Conservation (phyloP, 768 basidiomycete genomes). For the Podaxis rugospora region DNA sequence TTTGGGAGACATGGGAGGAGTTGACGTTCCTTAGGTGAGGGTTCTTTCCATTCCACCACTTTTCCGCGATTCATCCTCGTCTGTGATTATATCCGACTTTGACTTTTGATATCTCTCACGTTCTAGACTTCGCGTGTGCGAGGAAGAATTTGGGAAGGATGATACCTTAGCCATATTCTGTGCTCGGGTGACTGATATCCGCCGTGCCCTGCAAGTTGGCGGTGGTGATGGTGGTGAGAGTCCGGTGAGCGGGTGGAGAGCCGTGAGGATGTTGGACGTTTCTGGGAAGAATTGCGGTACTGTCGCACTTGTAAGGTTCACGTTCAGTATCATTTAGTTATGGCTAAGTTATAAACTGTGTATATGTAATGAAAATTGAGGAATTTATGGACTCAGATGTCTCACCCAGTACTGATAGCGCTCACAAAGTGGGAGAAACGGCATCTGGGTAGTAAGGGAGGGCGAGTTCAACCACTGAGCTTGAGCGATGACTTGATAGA, state of each 20-base stretch:
- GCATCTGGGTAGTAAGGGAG: no score
- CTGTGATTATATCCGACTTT: neutral
- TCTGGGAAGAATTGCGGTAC: conserved; percentile 46
- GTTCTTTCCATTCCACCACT: neutral
- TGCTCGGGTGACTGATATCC: conserved; percentile 34
- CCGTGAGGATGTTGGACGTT: conserved; percentile 46
- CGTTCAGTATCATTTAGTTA: conserved; percentile 15
- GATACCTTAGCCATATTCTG: conserved; percentile 49
- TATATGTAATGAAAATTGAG: no score
- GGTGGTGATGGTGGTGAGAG: neutral
- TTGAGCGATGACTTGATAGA: no score
- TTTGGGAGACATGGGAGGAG: conserved; percentile 39
- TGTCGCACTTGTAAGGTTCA: conserved; percentile 28
- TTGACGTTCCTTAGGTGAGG: conserved; percentile 49
- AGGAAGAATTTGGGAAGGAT: conserved; percentile 40
- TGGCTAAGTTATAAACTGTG: no score
- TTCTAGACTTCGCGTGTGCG: conserved; percentile 30
- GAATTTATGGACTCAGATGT: no score
- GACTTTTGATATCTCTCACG: neutral
- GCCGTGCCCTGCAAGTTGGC: conserved; percentile 27
- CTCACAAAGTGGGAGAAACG: no score
- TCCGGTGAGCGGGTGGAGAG: conserved; percentile 26
- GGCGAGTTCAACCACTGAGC: no score
- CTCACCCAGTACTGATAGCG: no score
- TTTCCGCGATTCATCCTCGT: neutral